Base-by-base conservation (phyloP, 305 asterid genomes). In the Salvia sclarea region DNA sequence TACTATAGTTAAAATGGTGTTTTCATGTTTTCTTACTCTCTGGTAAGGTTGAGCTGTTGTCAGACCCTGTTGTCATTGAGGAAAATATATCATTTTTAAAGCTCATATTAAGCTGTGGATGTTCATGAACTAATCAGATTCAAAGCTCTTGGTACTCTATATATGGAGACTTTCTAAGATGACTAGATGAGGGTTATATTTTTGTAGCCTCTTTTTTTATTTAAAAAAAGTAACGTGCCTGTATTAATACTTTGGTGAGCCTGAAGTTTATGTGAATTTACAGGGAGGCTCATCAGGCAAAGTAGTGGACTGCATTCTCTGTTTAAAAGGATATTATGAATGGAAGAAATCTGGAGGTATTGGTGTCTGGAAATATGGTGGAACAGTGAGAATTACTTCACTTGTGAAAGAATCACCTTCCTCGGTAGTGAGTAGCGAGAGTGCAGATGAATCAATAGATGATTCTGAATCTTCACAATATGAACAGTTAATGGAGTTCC, bases 301-400 rank as follows among this genome's bases (percentile, higher is more conserved):
- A 83, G 96, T 92, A 61, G 98, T 90, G 64, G 98, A 92, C 50
- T 92, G 98, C 71, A 86, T 92, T 81, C 85, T 92, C 37, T 92
- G 98, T 75, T 77, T 92, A 63, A 92, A 92, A 86, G 98, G 97
- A 45, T 92, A 90, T 71, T 79, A 83, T 38, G 96, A 90, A 79
- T 92, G 98, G 98, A 88, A 80, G 76, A 84, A 84, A 81, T 81
- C 95, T 13, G 98, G 98, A 60, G 97, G 89, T 61, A 82, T 82
- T 72, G 98, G 98, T 61, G 95, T 88, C 48, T 92, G 98, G 97
- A 88, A 80, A 72, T 92, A 92, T 40, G 98, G 98, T 2, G 97
- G 98, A 64, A 90, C 95, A 28, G 93, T 92, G 63, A 86, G 87
- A 71, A 92, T 92, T 67, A 88, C 84, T 25, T 84, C 97, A 3